A percentile compares a stretch with the other conserved stretches of the same genome.
phyloP scores from a whole-genome alignment of 352 stramenopile genomes.

The Peronosclerospora sorghi region DNA sequence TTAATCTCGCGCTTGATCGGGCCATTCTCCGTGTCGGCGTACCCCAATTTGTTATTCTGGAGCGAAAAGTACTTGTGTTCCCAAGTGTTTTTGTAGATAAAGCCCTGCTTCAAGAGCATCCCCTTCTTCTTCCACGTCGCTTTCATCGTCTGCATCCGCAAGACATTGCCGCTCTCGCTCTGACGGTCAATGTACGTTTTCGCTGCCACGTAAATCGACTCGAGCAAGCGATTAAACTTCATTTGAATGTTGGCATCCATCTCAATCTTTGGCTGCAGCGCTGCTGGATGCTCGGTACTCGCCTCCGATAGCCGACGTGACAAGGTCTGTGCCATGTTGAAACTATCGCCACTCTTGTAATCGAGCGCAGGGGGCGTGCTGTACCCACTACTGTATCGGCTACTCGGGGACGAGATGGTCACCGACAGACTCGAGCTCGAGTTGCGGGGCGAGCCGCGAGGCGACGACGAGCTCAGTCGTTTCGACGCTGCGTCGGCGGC shows the following conservation, averaged over 20 bases:
- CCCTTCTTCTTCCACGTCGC: conserved; percentile 87
- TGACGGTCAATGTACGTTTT: conserved; percentile 80
- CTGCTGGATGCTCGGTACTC: conserved; percentile 41
- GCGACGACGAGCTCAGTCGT: conserved; percentile 57
- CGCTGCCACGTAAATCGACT: conserved; percentile 76
- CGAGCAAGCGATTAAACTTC: conserved; percentile 70
- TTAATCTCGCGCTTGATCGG: conserved; percentile 84
- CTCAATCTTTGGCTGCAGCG: conserved; percentile 39
- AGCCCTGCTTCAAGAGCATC: conserved; percentile 76
- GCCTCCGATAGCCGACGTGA: conserved; percentile 75
- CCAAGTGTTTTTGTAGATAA: conserved; percentile 88
- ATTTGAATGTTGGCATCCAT: conserved; percentile 81
- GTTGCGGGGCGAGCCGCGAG: conserved; percentile 44
- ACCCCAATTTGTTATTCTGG: conserved; percentile 82
- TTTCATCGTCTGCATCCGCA: conserved; percentile 54
- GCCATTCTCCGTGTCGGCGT: conserved; percentile 66
- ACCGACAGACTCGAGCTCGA: conserved; percentile 37
- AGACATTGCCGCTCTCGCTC: conserved; percentile 44
- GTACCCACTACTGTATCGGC: conserved; percentile 42
- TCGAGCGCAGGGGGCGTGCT: conserved; percentile 54
- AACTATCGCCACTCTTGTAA: conserved; percentile 44
- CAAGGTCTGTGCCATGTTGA: conserved; percentile 39
- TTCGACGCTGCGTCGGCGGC: conserved; percentile 77
- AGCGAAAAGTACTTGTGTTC: conserved; percentile 81
- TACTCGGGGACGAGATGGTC: conserved; percentile 72